Conservation (phyloP, 805 yeast species). For the Candida xyloterini region DNA sequence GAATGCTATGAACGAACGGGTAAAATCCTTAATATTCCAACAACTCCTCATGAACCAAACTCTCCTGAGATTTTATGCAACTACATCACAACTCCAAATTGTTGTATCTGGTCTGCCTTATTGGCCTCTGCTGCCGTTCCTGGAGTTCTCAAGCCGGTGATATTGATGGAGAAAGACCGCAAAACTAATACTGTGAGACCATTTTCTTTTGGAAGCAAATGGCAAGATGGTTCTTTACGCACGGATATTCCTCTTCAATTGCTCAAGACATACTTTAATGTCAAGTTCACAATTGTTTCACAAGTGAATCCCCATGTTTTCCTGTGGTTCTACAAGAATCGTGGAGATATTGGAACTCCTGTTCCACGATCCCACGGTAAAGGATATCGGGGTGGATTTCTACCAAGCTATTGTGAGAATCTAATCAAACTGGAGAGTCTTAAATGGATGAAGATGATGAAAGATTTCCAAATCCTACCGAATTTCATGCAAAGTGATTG, state of each 20-base stretch:
- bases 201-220: conserved; percentile 68
- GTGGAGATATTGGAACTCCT: conserved; percentile 79
- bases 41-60: conserved; percentile 80
- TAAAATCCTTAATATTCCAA: conserved; percentile 64
- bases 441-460: conserved; percentile 72
- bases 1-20: conserved; percentile 72
- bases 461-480: conserved; percentile 65
- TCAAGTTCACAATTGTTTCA: conserved; percentile 70
- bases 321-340: conserved; percentile 71
- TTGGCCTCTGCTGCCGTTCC: conserved; percentile 83
- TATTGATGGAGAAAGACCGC: conserved; percentile 56
- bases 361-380: conserved; percentile 55
- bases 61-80: conserved; percentile 79
- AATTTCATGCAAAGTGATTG: conserved; percentile 71
- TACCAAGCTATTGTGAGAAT: conserved; percentile 70
- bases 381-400: conserved; percentile 72
- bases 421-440: conserved; percentile 66
- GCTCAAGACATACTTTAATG: conserved; percentile 70
- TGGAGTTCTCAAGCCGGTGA: conserved; percentile 76
- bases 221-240: conserved; percentile 77
- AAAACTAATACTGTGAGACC: conserved; percentile 47
- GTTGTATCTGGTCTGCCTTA: conserved; percentile 77
- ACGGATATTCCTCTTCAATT: conserved; percentile 79
- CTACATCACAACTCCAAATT: conserved; percentile 72
- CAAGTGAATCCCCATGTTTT: conserved; percentile 84